These are phyloP conservation scores for Diaporthe eres DNA, from an alignment of 2,329 filamentous ascomycete genomes.

Conservation along the genomic window DNA sequence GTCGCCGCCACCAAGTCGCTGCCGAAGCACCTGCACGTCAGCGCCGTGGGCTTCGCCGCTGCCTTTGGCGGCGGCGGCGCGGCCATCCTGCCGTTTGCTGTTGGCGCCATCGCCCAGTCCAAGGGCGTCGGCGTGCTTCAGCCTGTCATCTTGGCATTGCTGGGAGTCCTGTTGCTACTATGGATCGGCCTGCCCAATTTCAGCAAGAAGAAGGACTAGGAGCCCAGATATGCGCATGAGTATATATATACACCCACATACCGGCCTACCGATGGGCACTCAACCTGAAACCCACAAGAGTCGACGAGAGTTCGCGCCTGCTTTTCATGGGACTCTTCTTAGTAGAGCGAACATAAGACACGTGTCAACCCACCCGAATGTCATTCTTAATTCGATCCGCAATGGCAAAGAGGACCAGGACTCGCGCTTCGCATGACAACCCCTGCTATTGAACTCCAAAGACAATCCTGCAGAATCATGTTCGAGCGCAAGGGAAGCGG, in stretches of 20 bases:
- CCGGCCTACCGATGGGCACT: background rate
- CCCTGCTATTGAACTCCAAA: background rate
- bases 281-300: background rate
- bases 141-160: conserved; percentile 67
- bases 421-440: background rate
- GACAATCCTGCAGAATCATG: background rate
- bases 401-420: background rate
- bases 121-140: conserved; percentile 70
- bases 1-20: conserved; percentile 78
- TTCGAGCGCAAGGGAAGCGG: background rate
- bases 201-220: conserved; percentile 55
- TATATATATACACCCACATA: background rate
- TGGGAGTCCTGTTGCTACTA: conserved; percentile 58
- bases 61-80: conserved; percentile 83
- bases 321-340: background rate
- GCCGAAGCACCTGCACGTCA: conserved; percentile 81
- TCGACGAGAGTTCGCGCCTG: background rate
- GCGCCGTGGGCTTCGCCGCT: conserved; percentile 81
- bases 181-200: conserved; percentile 63
- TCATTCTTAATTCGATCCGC: background rate
- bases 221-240: conserved; percentile 49
- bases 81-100: conserved; percentile 75
- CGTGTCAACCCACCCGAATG: too few species aligned
- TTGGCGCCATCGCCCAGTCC: conserved; percentile 74
- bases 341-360: background rate